Percentiles rank a stretch among this genome's conserved stretches.
These are phyloP conservation scores for Fusarium coffeatum DNA, from an alignment of 2,329 filamentous ascomycete species.

Conservation along the genomic window DNA sequence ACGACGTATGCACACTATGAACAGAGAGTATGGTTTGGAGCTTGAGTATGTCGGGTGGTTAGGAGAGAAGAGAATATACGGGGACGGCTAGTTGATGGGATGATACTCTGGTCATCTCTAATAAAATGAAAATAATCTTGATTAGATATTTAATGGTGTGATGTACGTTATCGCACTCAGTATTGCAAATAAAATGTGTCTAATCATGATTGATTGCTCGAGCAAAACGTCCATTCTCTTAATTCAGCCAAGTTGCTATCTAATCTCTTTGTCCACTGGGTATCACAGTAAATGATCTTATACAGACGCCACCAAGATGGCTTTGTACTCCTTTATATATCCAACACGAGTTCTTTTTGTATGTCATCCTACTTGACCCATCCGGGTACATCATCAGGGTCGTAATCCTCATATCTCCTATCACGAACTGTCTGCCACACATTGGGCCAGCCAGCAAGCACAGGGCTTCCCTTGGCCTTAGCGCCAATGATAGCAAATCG, in stretches of 20 bases:
- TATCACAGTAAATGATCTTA: conserved; percentile 34
- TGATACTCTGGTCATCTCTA: conserved; percentile 30
- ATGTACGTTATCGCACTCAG: conserved; percentile 25
- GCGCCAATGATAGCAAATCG: conserved; percentile 87
- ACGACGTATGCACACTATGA: conserved; percentile 47
- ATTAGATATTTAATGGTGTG: conserved; percentile 43
- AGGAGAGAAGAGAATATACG: conserved; percentile 5
- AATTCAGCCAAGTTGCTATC: neutral
- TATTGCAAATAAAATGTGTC: conserved; percentile 34
- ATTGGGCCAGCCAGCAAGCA: conserved; percentile 79
- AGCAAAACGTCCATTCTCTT: conserved; percentile 2
- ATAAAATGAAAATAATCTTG: conserved; percentile 39
- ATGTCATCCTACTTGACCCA: conserved; percentile 70
- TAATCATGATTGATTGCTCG: conserved; percentile 19
- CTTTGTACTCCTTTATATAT: conserved; percentile 1
- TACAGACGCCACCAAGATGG: conserved; percentile 28
- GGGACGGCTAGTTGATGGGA: conserved; percentile 28
- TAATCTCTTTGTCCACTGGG: conserved; percentile 25
- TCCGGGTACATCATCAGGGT: conserved; percentile 76
- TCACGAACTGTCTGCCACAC: conserved; percentile 76
- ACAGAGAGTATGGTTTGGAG: conserved; percentile 26
- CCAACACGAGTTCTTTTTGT: neutral
- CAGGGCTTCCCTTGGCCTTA: conserved; percentile 70
- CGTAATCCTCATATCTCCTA: conserved; percentile 66
- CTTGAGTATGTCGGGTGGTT: conserved; percentile 26